Base-by-base conservation (phyloP, 345 rosid species). In the Atalantia buxifolia region DNA sequence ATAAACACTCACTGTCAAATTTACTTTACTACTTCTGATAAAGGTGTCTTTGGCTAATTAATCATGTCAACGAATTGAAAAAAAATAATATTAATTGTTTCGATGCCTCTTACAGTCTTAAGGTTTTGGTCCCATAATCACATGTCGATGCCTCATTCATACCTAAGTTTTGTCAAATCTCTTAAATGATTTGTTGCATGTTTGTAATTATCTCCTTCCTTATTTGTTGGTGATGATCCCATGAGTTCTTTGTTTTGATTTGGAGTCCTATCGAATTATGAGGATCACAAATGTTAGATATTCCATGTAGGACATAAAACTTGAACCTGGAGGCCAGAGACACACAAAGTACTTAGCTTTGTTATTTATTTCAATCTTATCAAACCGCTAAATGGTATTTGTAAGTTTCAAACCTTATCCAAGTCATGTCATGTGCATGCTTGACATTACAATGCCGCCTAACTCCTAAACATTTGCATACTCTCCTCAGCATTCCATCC, bases 381-480 rank as follows among this genome's bases (percentile, higher is more conserved):
- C 53, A 14, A 45, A 70, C 9, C 36, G 8, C 56, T 24, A 74
- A 55, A 16, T 36, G 27, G 45, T 72, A 31, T 33, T 33, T n/a
- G 6, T 64, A 21, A 53, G 18, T 50, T 25, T 35, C 79, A 53
- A 56, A 25, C 65, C 71, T 65, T 65, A 64, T 75, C 71, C 63
- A 48, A 24, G 66, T 76, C 79, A 35, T 33, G 24, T 76, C 71
- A 24, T 50, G 65, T 53, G 18, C 25, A 6, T 4, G 33, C 24
- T 57, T 42, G 61, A 66, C 35, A 71, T 18, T 38, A 61, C 30
- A 22, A 72, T 53, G 22, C 76, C 28, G n/a, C 77, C 81, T 30
- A 73, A 72, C 77, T 36, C 25, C 72, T 56, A 53, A 56, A 66
- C 68, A 66, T 56, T 24, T 71, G 40, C 57, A 66, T 30, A 35